These are phyloP conservation scores for Dryas alaskensis DNA, from an alignment of 306 rosid species.

Conservation along the genomic window DNA sequence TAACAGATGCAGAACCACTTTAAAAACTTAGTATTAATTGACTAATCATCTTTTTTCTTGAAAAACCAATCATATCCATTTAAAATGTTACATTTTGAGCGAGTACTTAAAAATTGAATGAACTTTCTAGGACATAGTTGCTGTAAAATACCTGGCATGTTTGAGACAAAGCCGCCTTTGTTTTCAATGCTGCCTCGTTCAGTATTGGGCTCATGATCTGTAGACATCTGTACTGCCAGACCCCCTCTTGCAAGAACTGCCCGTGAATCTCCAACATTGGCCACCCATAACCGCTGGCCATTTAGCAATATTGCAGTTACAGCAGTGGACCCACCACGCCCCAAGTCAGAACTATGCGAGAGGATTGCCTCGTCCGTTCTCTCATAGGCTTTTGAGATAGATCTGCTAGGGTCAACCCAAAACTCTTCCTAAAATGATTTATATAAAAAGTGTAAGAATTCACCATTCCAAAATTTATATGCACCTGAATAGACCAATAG, in stretches of 20 bases:
- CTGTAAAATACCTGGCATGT: conserved; percentile 74
- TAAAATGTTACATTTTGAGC: not conserved
- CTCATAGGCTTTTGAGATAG: conserved; percentile 84
- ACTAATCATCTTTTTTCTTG: not conserved
- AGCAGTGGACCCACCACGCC: conserved; percentile 95
- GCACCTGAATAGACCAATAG: conserved; percentile 17
- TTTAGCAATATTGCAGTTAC: conserved; percentile 88
- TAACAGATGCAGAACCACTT: not conserved
- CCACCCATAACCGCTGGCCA: conserved; percentile 60
- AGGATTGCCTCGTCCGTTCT: conserved; percentile 87
- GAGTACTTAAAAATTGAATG: not conserved
- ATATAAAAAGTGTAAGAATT: conserved; percentile 25
- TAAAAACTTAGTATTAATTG: not conserved
- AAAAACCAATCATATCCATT: not conserved
- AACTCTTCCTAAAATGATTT: conserved; percentile 61
- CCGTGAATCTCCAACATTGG: conserved; percentile 94
- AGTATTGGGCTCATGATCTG: conserved; percentile 79
- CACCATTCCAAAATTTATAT: conserved; percentile 5
- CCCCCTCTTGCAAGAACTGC: conserved; percentile 84
- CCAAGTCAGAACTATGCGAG: conserved; percentile 85
- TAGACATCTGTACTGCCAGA: conserved; percentile 76
- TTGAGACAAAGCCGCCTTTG: conserved; percentile 95
- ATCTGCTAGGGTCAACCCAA: conserved; percentile 70
- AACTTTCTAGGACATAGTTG: conserved; percentile 16
- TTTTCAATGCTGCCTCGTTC: conserved; percentile 81